These are phyloP conservation scores for Acanthamoeba culbertsoni DNA, from an alignment of 208 protist species.

Conservation along the genomic window DNA sequence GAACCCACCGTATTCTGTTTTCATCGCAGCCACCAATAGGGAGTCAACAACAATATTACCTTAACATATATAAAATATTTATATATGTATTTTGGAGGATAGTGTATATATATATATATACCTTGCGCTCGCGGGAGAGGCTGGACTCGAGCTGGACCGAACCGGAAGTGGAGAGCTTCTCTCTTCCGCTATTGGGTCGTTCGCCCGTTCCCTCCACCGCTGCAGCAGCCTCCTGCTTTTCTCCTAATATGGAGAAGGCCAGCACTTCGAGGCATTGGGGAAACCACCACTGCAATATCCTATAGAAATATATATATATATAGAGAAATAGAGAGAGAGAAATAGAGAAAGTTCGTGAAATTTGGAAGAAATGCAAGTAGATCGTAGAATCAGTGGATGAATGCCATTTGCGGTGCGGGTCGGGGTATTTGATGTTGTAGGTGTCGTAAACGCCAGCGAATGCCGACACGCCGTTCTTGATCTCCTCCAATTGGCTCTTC, in stretches of 20 bases:
- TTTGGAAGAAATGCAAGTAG: no score
- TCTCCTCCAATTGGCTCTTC: slow-evolving; percentile 33
- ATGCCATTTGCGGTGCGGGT: not conserved
- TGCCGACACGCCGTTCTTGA: not conserved
- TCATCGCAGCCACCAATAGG: not conserved
- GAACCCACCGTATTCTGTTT: not conserved
- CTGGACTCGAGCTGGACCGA: not conserved
- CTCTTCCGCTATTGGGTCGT: not conserved
- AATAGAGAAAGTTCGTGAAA: no score
- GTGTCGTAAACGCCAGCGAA: slow-evolving; percentile 36
- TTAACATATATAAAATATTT: no score
- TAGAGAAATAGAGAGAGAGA: no score
- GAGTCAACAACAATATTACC: not conserved
- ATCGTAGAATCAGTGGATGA: no score
- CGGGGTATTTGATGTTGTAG: slow-evolving; percentile 29
- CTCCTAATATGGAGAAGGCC: not conserved
- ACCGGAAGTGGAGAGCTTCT: not conserved
- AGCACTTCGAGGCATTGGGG: slow-evolving; percentile 30
- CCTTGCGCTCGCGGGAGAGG: not conserved
- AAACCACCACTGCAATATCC: slow-evolving; percentile 44
- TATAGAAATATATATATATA: not conserved
- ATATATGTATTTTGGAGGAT: no score
- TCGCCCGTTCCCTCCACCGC: not conserved
- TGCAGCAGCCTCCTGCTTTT: not conserved
- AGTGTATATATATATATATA: not conserved